Conservation (phyloP, 2,329 filamentous ascomycete genomes). For the Fusarium euwallaceae region DNA sequence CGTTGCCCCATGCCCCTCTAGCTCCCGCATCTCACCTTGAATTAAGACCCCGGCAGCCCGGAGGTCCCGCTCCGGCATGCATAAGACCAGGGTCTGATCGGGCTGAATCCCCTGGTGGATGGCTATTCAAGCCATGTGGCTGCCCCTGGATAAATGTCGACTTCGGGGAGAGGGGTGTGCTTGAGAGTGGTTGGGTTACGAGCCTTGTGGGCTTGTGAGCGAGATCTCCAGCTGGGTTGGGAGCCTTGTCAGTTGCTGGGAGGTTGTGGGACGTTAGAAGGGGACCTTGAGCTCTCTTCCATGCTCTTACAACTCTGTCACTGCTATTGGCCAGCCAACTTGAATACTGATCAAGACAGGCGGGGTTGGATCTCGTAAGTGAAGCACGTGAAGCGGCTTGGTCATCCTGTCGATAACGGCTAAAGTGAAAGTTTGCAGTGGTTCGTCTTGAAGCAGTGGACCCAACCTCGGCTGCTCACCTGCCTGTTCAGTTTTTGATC, state of each 20-base stretch:
- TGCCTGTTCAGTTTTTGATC: not conserved
- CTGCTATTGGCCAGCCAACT: conserved; percentile 12
- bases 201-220: conserved; percentile 17
- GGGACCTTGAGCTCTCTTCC: not conserved
- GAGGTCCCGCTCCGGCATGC: conserved; percentile 19
- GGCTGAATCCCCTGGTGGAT: conserved; percentile 10
- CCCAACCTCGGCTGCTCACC: not conserved
- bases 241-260: not conserved
- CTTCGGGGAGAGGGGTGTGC: not conserved
- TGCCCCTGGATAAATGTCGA: conserved; percentile 2
- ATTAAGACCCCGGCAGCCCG: conserved; percentile 11
- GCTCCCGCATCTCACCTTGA: conserved; percentile 3
- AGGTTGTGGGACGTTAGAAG: conserved; percentile 6
- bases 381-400: not conserved
- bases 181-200: conserved; percentile 20
- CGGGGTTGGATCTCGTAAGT: not conserved
- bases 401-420: not conserved
- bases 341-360: not conserved
- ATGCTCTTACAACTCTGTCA: not conserved
- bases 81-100: conserved; percentile 10
- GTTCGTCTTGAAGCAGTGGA: not conserved
- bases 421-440: not conserved
- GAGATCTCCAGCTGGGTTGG: conserved; percentile 6
- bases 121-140: conserved; percentile 10
- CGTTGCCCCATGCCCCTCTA: conserved; percentile 2